A percentile compares a stretch with the other conserved stretches of the same genome.
phyloP scores from a whole-genome alignment of 306 rosid genomes.

The Hylodesmum podocarpum region DNA sequence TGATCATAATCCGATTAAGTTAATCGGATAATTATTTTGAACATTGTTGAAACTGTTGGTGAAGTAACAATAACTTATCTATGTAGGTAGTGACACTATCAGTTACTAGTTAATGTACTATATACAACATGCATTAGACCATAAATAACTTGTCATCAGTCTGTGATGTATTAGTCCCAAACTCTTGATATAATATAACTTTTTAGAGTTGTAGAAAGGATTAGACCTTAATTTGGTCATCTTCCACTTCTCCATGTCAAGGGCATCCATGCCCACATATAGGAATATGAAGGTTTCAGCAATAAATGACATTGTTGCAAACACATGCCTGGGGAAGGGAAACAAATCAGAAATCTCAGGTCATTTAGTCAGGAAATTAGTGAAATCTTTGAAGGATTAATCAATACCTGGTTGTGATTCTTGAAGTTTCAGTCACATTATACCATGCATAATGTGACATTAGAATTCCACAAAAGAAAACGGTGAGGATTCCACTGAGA shows the following conservation, averaged over 20 bases:
- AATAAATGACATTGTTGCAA: constrained; percentile 84
- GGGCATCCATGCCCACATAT: constrained; percentile 94
- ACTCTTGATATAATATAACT: background rate
- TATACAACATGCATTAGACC: background rate
- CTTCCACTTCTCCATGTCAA: constrained; percentile 88
- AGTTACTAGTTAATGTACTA: background rate
- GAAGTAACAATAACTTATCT: background rate
- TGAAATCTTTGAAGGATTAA: constrained; percentile 2
- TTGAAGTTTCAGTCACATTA: constrained; percentile 70
- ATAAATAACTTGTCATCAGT: background rate
- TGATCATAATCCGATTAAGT: background rate
- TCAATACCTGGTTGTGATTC: constrained; percentile 74
- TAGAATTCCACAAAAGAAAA: constrained; percentile 89
- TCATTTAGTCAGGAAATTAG: background rate
- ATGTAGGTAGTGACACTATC: background rate
- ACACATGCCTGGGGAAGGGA: constrained; percentile 63
- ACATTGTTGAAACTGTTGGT: background rate
- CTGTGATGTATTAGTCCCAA: background rate
- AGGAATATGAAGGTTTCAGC: constrained; percentile 92
- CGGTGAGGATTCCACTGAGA: constrained; percentile 94
- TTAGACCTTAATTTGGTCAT: constrained; percentile 67
- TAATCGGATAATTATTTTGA: background rate
- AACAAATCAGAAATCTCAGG: constrained; percentile 17
- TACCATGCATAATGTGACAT: constrained; percentile 95
- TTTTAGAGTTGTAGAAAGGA: background rate